Evolutionary conservation across 108 stramenopile species (phyloP).

Genomic region (Chaetoceros tenuissimus): DNA sequence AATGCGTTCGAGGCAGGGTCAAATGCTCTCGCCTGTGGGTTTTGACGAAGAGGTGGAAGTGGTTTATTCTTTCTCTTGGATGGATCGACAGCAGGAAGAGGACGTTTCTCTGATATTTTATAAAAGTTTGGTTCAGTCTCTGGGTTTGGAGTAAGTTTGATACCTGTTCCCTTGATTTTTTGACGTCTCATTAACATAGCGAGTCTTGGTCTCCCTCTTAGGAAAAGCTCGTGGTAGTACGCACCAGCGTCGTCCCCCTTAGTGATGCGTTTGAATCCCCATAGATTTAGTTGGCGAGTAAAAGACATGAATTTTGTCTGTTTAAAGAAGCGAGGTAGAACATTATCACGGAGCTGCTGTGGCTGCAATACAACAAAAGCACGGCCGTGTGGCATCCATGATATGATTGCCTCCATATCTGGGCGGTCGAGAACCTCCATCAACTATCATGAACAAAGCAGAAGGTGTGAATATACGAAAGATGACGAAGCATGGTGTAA

Average conservation of each 20-base stretch:
- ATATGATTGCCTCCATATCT: constrained; percentile 22
- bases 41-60: not conserved
- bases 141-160: constrained; percentile 46
- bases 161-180: constrained; percentile 53
- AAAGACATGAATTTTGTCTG: constrained; percentile 69
- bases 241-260: constrained; percentile 40
- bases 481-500: not conserved
- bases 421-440: constrained; percentile 30
- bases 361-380: constrained; percentile 58
- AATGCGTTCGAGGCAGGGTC: not conserved
- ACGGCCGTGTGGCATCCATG: constrained; percentile 61
- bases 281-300: constrained; percentile 73
- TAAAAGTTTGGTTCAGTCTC: constrained; percentile 34
- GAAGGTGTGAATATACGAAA: too few species aligned
- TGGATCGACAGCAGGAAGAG: constrained; percentile 9
- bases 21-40: not conserved
- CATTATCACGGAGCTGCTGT: constrained; percentile 36
- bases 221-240: constrained; percentile 55
- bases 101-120: constrained; percentile 14
- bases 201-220: constrained; percentile 35
- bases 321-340: constrained; percentile 63
- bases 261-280: constrained; percentile 64
- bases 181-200: constrained; percentile 39
- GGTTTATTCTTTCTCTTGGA: not conserved
- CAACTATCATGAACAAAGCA: constrained; percentile 3